Evolutionary conservation across 2,329 filamentous ascomycete species (phyloP).

Genomic region (Neocucurbitaria cava): DNA sequence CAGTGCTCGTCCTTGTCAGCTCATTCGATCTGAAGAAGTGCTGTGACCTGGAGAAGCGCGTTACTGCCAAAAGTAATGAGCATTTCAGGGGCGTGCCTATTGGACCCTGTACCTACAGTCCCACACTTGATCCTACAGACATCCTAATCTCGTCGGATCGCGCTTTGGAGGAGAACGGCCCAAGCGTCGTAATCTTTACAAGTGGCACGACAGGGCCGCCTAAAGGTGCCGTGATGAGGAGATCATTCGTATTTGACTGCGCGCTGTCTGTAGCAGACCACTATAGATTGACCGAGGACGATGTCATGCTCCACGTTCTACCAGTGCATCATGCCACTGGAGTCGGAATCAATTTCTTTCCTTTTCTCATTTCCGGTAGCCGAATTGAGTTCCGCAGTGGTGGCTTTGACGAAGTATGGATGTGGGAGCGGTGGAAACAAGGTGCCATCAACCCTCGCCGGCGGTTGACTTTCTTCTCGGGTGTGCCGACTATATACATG

Average conservation of each 20-base stretch:
- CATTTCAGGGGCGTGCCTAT: conserved; percentile 49
- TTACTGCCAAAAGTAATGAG: conserved; percentile 34
- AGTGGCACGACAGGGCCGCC: conserved; percentile 57
- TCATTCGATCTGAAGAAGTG: conserved; percentile 41
- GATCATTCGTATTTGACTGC: conserved; percentile 49
- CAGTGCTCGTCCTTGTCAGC: conserved; percentile 50
- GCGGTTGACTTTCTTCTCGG: conserved; percentile 45
- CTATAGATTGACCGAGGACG: conserved; percentile 39
- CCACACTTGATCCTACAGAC: conserved; percentile 36
- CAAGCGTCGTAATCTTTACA: conserved; percentile 55
- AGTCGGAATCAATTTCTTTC: conserved; percentile 46
- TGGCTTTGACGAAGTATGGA: conserved; percentile 44
- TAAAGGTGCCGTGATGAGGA: conserved; percentile 55
- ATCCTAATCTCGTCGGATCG: conserved; percentile 53
- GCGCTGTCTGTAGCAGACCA: conserved; percentile 44
- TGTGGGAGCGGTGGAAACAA: conserved; percentile 45
- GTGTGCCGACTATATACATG: conserved; percentile 48
- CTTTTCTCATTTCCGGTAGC: conserved; percentile 41
- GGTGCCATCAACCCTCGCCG: conserved; percentile 28
- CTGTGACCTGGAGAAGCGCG: conserved; percentile 33
- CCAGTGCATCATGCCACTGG: conserved; percentile 48
- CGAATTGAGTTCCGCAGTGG: conserved; percentile 47
- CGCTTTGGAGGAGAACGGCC: conserved; percentile 50
- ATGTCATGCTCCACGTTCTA: conserved; percentile 44
- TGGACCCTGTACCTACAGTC: conserved; percentile 40